A percentile compares a stretch with the other conserved stretches of the same genome.
phyloP scores from a whole-genome alignment of 176 grass and related monocot species.

The Tillandsia fasciculata region DNA sequence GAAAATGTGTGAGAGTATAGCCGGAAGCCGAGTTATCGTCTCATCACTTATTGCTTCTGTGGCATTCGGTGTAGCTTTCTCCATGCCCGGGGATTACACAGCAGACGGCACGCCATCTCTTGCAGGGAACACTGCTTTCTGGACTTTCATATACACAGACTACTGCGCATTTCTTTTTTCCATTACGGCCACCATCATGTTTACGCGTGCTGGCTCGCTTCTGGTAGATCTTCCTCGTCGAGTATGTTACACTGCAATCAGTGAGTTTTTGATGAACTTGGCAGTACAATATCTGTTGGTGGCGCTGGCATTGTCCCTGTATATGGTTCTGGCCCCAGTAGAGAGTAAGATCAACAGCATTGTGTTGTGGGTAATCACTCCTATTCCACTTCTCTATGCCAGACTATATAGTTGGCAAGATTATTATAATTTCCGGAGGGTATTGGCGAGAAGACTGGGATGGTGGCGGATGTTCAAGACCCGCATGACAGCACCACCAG shows the following conservation, averaged over 20 bases:
- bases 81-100: conserved; percentile 5
- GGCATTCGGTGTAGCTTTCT: conserved; percentile 22
- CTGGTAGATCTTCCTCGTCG: neutral
- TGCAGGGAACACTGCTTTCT: neutral
- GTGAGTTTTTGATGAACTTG: neutral
- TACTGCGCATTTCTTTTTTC: conserved; percentile 1
- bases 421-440: neutral
- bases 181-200: neutral
- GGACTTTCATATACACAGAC: conserved; percentile 7
- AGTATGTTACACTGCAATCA: neutral
- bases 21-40: neutral
- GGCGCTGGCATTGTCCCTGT: conserved; percentile 2
- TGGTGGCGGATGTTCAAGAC: neutral
- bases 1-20: neutral
- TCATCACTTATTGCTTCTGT: conserved; percentile 17
- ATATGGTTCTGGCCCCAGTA: neutral
- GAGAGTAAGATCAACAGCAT: neutral
- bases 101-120: neutral
- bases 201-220: neutral
- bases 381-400: neutral
- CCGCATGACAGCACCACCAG: too few species aligned
- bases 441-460: neutral
- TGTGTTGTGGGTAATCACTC: neutral
- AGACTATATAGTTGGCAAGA: neutral
- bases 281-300: neutral